Percentiles rank a stretch among this genome's conserved stretches.
Conservation (phyloP, 495 filamentous ascomycete genomes). For the Penicillium simplicissimum region DNA sequence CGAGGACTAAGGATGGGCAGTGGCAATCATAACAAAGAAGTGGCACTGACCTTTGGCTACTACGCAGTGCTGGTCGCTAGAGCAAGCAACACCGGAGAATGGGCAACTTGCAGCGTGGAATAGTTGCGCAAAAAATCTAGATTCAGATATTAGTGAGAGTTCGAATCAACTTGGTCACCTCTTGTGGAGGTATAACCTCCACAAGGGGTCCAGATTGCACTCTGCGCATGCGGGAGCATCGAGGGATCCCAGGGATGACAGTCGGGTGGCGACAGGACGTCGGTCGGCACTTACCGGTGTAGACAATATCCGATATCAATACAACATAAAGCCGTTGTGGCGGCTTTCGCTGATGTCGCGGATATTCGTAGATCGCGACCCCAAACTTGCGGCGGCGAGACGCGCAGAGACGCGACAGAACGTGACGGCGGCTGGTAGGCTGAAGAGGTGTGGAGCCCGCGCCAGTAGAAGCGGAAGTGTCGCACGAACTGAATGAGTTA, state of each 20-base stretch:
- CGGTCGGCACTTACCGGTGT: slow-evolving; percentile 1
- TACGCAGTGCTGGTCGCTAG: neutral
- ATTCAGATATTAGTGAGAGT: neutral
- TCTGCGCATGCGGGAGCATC: neutral
- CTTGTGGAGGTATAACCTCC: neutral
- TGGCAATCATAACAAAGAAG: neutral
- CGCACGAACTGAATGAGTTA: neutral
- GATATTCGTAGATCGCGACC: slow-evolving; percentile 22
- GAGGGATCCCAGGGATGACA: neutral
- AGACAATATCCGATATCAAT: neutral
- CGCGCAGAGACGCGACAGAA: slow-evolving; percentile 36
- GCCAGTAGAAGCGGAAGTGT: neutral
- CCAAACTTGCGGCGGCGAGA: slow-evolving; percentile 20
- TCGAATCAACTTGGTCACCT: too few relatives aligned
- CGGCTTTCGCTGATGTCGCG: neutral
- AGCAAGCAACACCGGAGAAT: neutral
- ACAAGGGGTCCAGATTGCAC: neutral
- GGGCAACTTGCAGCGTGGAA: neutral
- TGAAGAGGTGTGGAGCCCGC: slow-evolving; percentile 14
- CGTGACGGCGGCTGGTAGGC: slow-evolving; percentile 19
- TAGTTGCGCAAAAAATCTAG: neutral
- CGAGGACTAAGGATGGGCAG: neutral
- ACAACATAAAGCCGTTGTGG: neutral
- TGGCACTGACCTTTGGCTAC: neutral
- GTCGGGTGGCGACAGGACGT: neutral